Conservation (phyloP, 2,329 filamentous ascomycete genomes). For the Xylaria polymorpha region DNA sequence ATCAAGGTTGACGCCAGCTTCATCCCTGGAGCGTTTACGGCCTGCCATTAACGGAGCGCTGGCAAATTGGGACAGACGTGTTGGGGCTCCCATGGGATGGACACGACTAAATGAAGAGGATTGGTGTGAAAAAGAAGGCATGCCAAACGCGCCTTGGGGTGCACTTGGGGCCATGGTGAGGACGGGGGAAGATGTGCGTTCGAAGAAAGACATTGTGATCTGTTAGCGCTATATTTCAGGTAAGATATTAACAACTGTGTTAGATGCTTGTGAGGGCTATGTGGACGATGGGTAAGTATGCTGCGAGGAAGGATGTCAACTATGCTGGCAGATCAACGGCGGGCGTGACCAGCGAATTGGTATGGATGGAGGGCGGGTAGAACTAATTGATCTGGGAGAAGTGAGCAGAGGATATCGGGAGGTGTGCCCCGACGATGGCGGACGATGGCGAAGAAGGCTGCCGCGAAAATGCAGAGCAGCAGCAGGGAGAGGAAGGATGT, state of each 20-base stretch:
- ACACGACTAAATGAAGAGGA: slow-evolving; percentile 48
- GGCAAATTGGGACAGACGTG: slow-evolving; percentile 50
- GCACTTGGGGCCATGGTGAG: slow-evolving; percentile 58
- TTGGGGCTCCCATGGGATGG: slow-evolving; percentile 51
- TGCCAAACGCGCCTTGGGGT: slow-evolving; percentile 57
- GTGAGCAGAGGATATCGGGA: slow-evolving; percentile 40
- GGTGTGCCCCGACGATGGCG: slow-evolving; percentile 24
- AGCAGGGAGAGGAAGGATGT: slow-evolving; percentile 16
- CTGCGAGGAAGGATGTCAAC: slow-evolving; percentile 37
- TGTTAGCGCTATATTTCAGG: slow-evolving; percentile 49
- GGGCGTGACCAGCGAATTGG: slow-evolving; percentile 26
- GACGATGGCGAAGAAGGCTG: slow-evolving; percentile 20
- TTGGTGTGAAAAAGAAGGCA: slow-evolving; percentile 55
- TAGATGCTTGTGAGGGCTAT: slow-evolving; percentile 39
- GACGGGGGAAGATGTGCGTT: slow-evolving; percentile 53
- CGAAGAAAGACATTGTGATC: slow-evolving; percentile 53
- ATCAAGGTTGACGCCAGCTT: slow-evolving; percentile 75
- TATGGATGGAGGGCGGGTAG: slow-evolving; percentile 26
- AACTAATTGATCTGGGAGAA: slow-evolving; percentile 44
- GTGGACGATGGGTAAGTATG: slow-evolving; percentile 24
- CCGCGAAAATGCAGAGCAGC: slow-evolving; percentile 9
- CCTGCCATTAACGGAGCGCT: slow-evolving; percentile 61
- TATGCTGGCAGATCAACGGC: slow-evolving; percentile 28
- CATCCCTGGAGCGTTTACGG: slow-evolving; percentile 81
- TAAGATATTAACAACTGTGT: slow-evolving; percentile 48